phyloP scores from a whole-genome alignment of 495 filamentous ascomycete genomes.

The Podospora comata region DNA sequence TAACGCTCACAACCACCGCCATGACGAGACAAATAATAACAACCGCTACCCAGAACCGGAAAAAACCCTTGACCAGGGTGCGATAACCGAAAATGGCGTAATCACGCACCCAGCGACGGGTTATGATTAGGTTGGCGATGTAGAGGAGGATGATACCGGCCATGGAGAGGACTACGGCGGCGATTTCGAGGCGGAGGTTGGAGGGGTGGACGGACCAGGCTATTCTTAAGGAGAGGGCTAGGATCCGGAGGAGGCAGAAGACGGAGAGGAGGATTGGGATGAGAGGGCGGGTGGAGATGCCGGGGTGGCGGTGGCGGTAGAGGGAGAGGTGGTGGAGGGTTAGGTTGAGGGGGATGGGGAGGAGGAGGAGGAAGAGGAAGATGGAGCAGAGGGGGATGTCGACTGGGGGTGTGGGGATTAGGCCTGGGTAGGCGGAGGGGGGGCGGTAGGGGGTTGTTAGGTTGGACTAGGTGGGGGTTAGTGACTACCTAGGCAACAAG shows the following conservation, averaged over 20 bases:
- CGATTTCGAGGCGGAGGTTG: neutral
- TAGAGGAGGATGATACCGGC: neutral
- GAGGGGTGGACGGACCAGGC: neutral
- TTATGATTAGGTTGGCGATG: neutral
- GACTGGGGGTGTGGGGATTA: conserved; percentile 22
- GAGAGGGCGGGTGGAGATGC: neutral
- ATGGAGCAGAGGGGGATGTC: conserved; percentile 65
- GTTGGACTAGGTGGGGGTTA: neutral
- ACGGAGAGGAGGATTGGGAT: neutral
- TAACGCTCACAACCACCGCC: neutral
- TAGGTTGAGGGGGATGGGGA: conserved; percentile 51
- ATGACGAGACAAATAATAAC: neutral
- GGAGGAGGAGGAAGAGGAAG: conserved; percentile 60
- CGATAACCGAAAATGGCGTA: neutral
- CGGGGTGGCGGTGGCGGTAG: neutral
- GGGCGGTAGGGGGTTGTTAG: conserved; percentile 10
- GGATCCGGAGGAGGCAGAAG: neutral
- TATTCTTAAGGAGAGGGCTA: neutral
- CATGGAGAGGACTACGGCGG: neutral
- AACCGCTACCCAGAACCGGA: neutral
- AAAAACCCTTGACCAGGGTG: conserved; percentile 4
- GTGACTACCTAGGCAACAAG: neutral
- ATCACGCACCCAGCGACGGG: neutral
- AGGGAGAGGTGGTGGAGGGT: conserved; percentile 35
- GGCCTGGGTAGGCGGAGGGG: conserved; percentile 4